phyloP scores from a whole-genome alignment of 2,329 filamentous ascomycete species.

The Ramularia endophylla region DNA sequence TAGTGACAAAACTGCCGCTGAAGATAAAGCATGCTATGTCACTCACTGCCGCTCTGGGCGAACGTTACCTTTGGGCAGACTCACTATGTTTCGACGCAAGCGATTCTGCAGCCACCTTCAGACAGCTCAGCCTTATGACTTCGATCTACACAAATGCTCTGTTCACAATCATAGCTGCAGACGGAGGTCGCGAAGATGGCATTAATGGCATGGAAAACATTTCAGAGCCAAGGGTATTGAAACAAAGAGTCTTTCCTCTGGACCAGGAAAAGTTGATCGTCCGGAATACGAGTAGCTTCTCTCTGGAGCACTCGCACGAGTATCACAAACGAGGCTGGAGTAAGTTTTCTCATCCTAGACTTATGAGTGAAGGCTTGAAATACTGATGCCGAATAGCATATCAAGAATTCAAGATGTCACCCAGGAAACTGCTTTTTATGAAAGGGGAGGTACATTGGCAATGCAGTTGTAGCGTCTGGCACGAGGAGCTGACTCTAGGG shows the following conservation, averaged over 20 bases:
- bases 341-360: too few relatives aligned
- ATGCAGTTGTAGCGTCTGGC: background rate
- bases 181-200: background rate
- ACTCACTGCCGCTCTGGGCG: background rate
- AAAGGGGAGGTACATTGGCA: background rate
- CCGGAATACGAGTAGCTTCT: background rate
- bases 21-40: background rate
- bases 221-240: background rate
- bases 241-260: background rate
- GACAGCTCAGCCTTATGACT: background rate
- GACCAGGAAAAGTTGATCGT: background rate
- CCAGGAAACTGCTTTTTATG: constrained; percentile 1
- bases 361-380: too few relatives aligned
- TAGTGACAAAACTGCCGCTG: too few relatives aligned
- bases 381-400: too few relatives aligned
- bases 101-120: too few relatives aligned
- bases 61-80: background rate
- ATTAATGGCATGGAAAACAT: background rate
- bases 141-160: background rate
- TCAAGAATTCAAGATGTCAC: constrained; percentile 1
- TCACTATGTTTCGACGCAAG: background rate
- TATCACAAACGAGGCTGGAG: background rate
- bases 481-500: background rate
- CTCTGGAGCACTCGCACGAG: background rate
- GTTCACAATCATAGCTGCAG: background rate